phyloP scores from a whole-genome alignment of 1,139 yeast species.

The Geotrichum histeridarum region DNA sequence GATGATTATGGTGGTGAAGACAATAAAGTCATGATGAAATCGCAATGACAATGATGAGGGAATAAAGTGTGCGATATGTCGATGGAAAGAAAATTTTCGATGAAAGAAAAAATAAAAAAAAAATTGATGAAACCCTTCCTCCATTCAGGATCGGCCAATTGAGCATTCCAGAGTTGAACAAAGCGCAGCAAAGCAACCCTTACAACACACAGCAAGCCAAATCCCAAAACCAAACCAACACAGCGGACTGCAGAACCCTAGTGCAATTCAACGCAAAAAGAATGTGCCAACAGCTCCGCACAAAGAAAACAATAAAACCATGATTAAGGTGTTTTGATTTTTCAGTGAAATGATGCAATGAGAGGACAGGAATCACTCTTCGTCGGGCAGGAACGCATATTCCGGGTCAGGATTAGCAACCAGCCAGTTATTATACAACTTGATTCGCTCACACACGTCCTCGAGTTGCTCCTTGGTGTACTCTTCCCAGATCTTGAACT shows the following conservation, averaged over 20 bases:
- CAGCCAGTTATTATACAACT: slow-evolving; percentile 34
- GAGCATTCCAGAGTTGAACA: too few species aligned
- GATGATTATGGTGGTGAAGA: not conserved
- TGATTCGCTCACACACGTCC: slow-evolving; percentile 29
- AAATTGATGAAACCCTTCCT: not conserved
- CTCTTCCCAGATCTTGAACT: slow-evolving; percentile 44
- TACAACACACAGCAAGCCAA: too few species aligned
- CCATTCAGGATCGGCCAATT: too few species aligned
- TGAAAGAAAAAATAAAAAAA: not conserved
- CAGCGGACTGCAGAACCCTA: too few species aligned
- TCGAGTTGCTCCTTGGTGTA: slow-evolving; percentile 45
- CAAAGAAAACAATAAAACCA: too few species aligned
- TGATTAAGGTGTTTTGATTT: too few species aligned
- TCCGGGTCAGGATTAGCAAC: slow-evolving; percentile 9
- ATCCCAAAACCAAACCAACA: too few species aligned
- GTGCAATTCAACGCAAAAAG: too few species aligned
- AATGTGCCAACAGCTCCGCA: too few species aligned
- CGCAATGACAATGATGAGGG: not conserved
- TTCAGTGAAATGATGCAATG: too few species aligned
- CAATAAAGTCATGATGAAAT: not conserved
- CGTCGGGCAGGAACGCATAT: slow-evolving; percentile 7
- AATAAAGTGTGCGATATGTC: not conserved
- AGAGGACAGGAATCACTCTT: too few species aligned
- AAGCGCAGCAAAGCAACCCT: too few species aligned
- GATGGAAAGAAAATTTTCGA: not conserved